Percentiles rank a stretch among this genome's conserved stretches.
Conservation (phyloP, 2,329 filamentous ascomycete genomes). For the Thelonectria rubi region DNA sequence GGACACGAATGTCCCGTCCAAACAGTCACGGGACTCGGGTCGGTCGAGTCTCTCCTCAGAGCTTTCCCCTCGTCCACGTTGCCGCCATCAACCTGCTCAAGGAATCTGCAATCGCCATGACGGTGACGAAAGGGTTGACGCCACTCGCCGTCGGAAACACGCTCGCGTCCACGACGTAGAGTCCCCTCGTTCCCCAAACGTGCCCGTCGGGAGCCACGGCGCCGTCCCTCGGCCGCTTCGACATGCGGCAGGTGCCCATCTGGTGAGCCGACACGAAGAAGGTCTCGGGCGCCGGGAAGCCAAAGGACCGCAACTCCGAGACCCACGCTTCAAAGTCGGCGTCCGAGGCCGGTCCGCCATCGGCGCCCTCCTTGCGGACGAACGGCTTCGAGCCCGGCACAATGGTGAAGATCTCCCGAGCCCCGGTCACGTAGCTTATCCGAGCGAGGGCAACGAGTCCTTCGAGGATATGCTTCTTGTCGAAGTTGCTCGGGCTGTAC, state of each 20-base stretch:
- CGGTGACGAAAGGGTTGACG: slow-evolving; percentile 79
- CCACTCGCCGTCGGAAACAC: slow-evolving; percentile 75
- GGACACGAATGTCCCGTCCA: too few relatives aligned
- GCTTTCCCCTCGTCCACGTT: neutral
- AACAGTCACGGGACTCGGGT: too few relatives aligned
- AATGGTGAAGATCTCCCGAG: slow-evolving; percentile 73
- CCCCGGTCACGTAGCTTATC: slow-evolving; percentile 76
- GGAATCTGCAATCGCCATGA: slow-evolving; percentile 69
- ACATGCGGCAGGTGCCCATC: slow-evolving; percentile 78
- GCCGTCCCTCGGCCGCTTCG: slow-evolving; percentile 54
- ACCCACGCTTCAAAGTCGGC: slow-evolving; percentile 59
- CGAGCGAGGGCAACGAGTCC: slow-evolving; percentile 74
- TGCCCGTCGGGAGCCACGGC: slow-evolving; percentile 62
- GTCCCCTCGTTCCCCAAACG: slow-evolving; percentile 68
- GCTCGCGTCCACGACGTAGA: slow-evolving; percentile 75
- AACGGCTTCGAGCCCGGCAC: slow-evolving; percentile 70
- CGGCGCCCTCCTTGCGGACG: slow-evolving; percentile 41
- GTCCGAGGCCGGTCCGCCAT: slow-evolving; percentile 32
- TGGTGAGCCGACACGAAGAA: slow-evolving; percentile 73
- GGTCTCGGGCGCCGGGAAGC: slow-evolving; percentile 42
- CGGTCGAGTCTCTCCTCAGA: neutral
- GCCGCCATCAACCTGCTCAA: slow-evolving; percentile 1
- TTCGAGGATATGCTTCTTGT: slow-evolving; percentile 72
- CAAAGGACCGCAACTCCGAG: slow-evolving; percentile 3
- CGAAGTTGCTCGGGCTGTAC: slow-evolving; percentile 73